Conservation (phyloP, 768 basidiomycete species). For the Gloeostereum incarnatum region DNA sequence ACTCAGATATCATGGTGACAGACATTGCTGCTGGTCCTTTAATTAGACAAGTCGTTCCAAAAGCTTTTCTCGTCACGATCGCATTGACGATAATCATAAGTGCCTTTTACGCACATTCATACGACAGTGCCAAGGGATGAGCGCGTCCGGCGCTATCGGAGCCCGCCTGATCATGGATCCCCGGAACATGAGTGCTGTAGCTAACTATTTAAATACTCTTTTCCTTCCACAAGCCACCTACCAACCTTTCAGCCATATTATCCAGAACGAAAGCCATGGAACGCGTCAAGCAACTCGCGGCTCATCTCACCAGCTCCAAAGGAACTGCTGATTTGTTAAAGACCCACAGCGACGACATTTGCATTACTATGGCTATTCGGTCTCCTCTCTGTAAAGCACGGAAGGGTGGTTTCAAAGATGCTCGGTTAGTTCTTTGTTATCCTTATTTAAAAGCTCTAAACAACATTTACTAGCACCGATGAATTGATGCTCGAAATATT, state of each 20-base stretch:
- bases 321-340: constrained; percentile 44
- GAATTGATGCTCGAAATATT: constrained; percentile 79
- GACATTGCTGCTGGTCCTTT: no score
- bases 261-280: constrained; percentile 30
- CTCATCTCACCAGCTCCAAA: constrained; percentile 39
- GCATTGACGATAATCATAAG: no score
- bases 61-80: no score
- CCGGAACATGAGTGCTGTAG: neutral
- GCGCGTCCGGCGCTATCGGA: neutral
- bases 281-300: constrained; percentile 56
- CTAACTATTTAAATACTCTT: no score
- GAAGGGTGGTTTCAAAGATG: constrained; percentile 71
- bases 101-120: no score
- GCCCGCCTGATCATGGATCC: neutral
- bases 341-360: constrained; percentile 68
- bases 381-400: constrained; percentile 70
- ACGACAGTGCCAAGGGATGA: no score
- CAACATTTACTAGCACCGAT: constrained; percentile 41
- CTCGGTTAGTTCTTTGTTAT: constrained; percentile 29
- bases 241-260: no score
- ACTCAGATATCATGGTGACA: no score
- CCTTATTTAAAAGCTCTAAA: neutral
- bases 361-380: constrained; percentile 74
- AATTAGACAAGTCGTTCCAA: no score
- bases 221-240: no score